These are phyloP conservation scores for Fusarium sp. DNA, from an alignment of 2,329 filamentous ascomycete species.

Conservation along the genomic window DNA sequence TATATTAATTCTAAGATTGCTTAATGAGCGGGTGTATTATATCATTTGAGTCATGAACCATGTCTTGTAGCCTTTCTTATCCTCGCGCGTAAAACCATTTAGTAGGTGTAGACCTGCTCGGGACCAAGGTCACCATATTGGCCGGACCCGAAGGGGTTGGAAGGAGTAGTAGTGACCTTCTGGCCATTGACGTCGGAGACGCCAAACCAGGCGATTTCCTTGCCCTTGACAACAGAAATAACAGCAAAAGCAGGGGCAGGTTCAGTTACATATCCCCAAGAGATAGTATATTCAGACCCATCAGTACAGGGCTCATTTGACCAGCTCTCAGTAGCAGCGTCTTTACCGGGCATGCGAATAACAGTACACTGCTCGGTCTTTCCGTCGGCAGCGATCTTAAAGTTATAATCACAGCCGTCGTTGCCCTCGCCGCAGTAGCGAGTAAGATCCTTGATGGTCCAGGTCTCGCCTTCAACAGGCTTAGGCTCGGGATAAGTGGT, in stretches of 20 bases:
- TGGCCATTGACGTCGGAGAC: slow-evolving; percentile 29
- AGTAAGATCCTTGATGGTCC: slow-evolving; percentile 24
- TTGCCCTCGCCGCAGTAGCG: slow-evolving; percentile 28
- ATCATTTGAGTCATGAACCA: neutral
- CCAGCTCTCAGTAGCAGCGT: slow-evolving; percentile 31
- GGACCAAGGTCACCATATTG: slow-evolving; percentile 22
- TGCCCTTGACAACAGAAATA: slow-evolving; percentile 21
- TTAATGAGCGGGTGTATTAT: neutral
- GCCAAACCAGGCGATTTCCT: slow-evolving; percentile 36
- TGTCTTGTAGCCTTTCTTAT: neutral
- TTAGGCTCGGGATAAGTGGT: slow-evolving; percentile 3
- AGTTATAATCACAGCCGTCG: slow-evolving; percentile 31
- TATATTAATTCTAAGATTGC: neutral
- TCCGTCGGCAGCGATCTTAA: slow-evolving; percentile 17
- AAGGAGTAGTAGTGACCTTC: slow-evolving; percentile 11
- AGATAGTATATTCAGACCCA: slow-evolving; percentile 18
- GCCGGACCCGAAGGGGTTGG: slow-evolving; percentile 27
- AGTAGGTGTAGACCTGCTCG: slow-evolving; percentile 35
- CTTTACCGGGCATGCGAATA: slow-evolving; percentile 16
- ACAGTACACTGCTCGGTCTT: slow-evolving; percentile 30
- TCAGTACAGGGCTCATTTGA: slow-evolving; percentile 20
- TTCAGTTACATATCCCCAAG: slow-evolving; percentile 31
- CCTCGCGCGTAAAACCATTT: neutral
- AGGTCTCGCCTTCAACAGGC: slow-evolving; percentile 13
- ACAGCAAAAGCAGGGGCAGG: slow-evolving; percentile 34